Evolutionary conservation across 2,329 filamentous ascomycete species (phyloP).

Genomic region (Fusarium sp.): DNA sequence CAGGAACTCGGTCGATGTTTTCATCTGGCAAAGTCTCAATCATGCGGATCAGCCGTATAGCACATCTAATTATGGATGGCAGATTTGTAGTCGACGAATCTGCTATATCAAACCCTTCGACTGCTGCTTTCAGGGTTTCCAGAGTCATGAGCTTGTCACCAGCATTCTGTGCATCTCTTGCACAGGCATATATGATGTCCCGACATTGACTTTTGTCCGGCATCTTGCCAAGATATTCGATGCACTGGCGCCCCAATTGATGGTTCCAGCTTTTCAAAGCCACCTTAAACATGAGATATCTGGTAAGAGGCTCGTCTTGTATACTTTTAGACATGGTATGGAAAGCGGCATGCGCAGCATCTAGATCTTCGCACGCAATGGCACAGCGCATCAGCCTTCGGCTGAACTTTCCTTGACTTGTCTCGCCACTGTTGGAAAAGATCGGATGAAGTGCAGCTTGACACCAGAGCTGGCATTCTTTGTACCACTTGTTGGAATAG

Average conservation of each 20-base stretch:
- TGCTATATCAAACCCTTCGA: constrained; percentile 43
- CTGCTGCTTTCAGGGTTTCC: constrained; percentile 52
- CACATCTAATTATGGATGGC: constrained; percentile 59
- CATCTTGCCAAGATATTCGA: constrained; percentile 68
- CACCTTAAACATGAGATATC: constrained; percentile 81
- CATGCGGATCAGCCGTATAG: constrained; percentile 62
- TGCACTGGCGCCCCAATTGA: constrained; percentile 70
- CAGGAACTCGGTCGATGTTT: neutral
- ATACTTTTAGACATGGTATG: constrained; percentile 67
- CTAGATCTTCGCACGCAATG: constrained; percentile 58
- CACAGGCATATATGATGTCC: constrained; percentile 81
- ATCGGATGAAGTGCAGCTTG: constrained; percentile 72
- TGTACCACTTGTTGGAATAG: constrained; percentile 64
- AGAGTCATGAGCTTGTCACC: constrained; percentile 70
- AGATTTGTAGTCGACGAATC: constrained; percentile 46
- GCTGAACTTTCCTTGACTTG: constrained; percentile 74
- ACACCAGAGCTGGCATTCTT: constrained; percentile 76
- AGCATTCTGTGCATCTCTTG: constrained; percentile 77
- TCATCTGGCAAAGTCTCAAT: constrained; percentile 52
- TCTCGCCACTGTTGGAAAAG: constrained; percentile 73
- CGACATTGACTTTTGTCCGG: constrained; percentile 60
- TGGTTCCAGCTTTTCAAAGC: constrained; percentile 70
- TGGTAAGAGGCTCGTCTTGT: constrained; percentile 72
- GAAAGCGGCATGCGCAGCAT: constrained; percentile 56
- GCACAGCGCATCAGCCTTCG: constrained; percentile 82